Conservation (phyloP, 2,329 filamentous ascomycete genomes). For the Talaromyces sp. region DNA sequence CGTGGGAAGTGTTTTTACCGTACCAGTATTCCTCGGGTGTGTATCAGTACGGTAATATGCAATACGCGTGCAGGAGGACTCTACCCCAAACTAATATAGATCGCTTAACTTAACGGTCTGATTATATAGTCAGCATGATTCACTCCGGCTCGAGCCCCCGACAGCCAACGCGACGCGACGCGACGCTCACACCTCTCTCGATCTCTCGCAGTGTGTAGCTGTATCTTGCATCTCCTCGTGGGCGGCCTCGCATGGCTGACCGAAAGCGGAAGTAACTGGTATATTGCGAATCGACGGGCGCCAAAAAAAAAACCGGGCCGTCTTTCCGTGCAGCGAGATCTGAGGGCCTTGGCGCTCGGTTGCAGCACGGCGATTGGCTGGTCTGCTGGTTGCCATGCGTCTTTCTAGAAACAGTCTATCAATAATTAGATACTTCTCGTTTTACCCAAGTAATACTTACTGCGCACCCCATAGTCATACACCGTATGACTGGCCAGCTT, state of each 20-base stretch:
- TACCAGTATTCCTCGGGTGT: neutral
- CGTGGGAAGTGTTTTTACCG: neutral
- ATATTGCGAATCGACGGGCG: neutral
- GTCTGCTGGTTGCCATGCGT: neutral
- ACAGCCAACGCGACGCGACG: neutral
- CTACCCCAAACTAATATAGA: neutral
- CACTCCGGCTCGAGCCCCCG: neutral
- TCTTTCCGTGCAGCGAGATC: conserved; percentile 8
- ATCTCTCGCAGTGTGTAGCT: neutral
- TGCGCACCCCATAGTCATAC: too few relatives aligned
- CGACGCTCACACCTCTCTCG: neutral
- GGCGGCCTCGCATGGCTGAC: neutral
- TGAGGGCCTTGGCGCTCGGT: neutral
- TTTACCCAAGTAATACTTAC: too few relatives aligned
- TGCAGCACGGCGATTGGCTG: neutral
- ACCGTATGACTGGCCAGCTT: too few relatives aligned
- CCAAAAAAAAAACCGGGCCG: conserved; percentile 10
- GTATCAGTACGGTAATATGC: neutral
- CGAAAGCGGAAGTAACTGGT: neutral
- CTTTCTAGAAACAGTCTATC: neutral
- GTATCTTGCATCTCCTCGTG: neutral
- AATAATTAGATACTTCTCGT: too few relatives aligned
- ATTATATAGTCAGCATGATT: neutral
- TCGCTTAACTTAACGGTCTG: neutral
- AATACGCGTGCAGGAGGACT: neutral